A percentile compares a stretch with the other conserved stretches of the same genome.
phyloP scores from a whole-genome alignment of 106 monocot species.

The Platanthera zijinensis region DNA sequence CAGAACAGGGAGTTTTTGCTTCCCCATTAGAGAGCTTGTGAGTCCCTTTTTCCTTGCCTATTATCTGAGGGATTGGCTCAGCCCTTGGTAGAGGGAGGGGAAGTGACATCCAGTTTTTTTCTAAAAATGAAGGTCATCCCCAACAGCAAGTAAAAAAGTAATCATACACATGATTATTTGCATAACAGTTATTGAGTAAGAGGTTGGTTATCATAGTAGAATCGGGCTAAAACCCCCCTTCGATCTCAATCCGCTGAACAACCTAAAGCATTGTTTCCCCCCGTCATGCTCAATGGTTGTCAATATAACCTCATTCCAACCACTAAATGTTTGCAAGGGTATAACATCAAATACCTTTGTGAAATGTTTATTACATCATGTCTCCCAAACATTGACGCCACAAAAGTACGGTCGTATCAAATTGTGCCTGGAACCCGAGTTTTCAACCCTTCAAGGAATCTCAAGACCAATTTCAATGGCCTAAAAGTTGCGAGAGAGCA shows the following conservation, averaged over 20 bases:
- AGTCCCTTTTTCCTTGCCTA: too few species aligned
- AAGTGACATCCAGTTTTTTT: too few species aligned
- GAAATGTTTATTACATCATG: background rate
- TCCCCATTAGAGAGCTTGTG: too few species aligned
- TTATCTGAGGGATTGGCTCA: too few species aligned
- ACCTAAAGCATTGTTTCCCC: background rate
- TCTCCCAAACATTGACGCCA: conserved; percentile 10
- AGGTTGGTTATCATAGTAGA: conserved; percentile 12
- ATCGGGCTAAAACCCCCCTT: conserved; percentile 19
- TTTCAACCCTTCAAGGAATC: conserved; percentile 12
- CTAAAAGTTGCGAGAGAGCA: background rate
- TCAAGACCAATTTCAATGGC: background rate
- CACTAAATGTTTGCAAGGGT: background rate
- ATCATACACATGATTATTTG: too few species aligned
- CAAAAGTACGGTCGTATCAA: conserved; percentile 3
- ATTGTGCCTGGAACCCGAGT: conserved; percentile 11
- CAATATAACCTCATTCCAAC: conserved; percentile 20
- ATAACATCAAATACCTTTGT: background rate
- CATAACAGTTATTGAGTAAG: too few species aligned
- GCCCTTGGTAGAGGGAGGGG: too few species aligned
- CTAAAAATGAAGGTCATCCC: too few species aligned
- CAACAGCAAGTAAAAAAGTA: too few species aligned
- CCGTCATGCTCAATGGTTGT: background rate
- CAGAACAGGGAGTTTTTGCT: too few species aligned
- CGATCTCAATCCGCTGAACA: conserved; percentile 15